phyloP scores from a whole-genome alignment of 371 early-diverging fungal genomes.

The Lichtheimia corymbifera region DNA sequence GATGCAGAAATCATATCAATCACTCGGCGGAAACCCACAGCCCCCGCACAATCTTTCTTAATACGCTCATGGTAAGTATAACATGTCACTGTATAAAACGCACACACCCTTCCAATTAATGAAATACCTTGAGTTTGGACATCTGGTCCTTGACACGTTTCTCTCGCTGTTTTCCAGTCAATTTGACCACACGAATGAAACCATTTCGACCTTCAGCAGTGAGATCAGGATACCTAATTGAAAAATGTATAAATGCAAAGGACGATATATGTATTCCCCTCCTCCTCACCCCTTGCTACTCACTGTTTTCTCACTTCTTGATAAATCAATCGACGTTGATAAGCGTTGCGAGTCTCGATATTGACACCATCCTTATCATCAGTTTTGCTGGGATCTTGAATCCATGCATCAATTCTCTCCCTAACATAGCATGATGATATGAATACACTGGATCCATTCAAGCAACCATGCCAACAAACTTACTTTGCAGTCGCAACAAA shows the following conservation, averaged over 20 bases:
- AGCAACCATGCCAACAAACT: neutral
- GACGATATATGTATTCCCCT: too few relatives aligned
- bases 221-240: slow-evolving; percentile 34
- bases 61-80: neutral
- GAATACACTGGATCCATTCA: neutral
- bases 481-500: slow-evolving; percentile 59
- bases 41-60: slow-evolving; percentile 56
- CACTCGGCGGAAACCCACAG: slow-evolving; percentile 77
- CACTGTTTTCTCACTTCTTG: slow-evolving; percentile 69
- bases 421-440: slow-evolving; percentile 17
- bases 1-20: slow-evolving; percentile 73
- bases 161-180: slow-evolving; percentile 43
- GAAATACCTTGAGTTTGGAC: slow-evolving; percentile 8
- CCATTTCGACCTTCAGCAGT: slow-evolving; percentile 50
- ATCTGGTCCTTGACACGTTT: slow-evolving; percentile 28
- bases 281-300: neutral
- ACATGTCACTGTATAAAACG: neutral
- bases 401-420: slow-evolving; percentile 49
- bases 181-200: slow-evolving; percentile 39
- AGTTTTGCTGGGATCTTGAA: slow-evolving; percentile 27
- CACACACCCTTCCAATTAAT: neutral
- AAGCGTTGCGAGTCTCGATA: slow-evolving; percentile 52
- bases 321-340: slow-evolving; percentile 66
- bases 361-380: slow-evolving; percentile 43
- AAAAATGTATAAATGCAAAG: neutral